These are phyloP conservation scores for Ensete glaucum DNA, from an alignment of 176 grass and related monocot species.

Conservation along the genomic window DNA sequence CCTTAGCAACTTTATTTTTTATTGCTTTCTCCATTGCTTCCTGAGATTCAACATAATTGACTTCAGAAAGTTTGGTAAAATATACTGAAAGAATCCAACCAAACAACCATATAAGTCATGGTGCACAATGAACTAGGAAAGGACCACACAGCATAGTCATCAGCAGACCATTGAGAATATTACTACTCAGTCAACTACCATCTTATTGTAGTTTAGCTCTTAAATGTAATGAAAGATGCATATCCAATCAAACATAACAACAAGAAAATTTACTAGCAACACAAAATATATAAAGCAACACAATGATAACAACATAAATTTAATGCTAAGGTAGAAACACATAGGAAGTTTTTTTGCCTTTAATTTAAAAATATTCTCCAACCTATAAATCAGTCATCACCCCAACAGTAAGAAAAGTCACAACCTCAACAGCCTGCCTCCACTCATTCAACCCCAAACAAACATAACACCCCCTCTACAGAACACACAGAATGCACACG, in stretches of 20 bases:
- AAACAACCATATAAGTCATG: neutral
- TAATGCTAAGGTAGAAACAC: neutral
- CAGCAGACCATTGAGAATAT: neutral
- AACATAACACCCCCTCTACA: neutral
- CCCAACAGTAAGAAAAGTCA: neutral
- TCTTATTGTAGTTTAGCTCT: no score
- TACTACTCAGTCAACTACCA: no score
- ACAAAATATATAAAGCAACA: neutral
- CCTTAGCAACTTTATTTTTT: conserved; percentile 99
- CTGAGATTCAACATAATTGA: conserved; percentile 37
- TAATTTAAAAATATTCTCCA: neutral
- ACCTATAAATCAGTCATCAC: neutral
- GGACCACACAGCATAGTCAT: neutral
- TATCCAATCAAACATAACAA: neutral
- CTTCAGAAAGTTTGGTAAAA: conserved; percentile 8
- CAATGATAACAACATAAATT: neutral
- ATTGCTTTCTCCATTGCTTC: conserved; percentile 99
- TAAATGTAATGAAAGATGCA: neutral
- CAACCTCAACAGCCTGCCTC: neutral
- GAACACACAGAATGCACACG: no score
- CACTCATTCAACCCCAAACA: neutral
- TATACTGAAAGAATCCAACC: neutral
- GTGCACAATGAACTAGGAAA: neutral
- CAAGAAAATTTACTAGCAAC: neutral
- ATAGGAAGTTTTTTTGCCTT: neutral